Evolutionary conservation across 176 grass and related monocot species (phyloP).

Genomic region (Triticum turgidum): DNA sequence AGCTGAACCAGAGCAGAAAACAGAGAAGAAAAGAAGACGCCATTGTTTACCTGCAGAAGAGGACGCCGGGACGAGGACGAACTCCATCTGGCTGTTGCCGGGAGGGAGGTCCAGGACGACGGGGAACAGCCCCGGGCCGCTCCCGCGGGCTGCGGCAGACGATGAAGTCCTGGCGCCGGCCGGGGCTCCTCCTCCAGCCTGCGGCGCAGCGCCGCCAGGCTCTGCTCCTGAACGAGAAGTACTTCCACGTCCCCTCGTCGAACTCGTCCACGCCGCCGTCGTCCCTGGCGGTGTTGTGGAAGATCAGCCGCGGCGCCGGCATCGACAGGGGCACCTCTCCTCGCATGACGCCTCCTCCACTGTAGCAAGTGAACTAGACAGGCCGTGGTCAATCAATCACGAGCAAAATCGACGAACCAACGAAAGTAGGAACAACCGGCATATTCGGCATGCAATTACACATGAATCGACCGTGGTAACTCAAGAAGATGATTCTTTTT

Average conservation of each 20-base stretch:
- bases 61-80: slow-evolving; percentile 33
- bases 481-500: no score
- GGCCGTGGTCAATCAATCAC: neutral
- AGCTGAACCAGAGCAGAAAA: neutral
- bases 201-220: slow-evolving; percentile 30
- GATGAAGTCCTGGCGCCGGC: slow-evolving; percentile 30
- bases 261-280: slow-evolving; percentile 49
- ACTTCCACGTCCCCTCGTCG: slow-evolving; percentile 41
- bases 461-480: no score
- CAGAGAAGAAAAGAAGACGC: neutral
- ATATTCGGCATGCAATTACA: no score
- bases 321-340: slow-evolving; percentile 21
- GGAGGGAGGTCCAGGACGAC: slow-evolving; percentile 52
- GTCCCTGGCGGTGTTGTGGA: slow-evolving; percentile 44
- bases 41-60: slow-evolving; percentile 7
- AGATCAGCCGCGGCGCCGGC: slow-evolving; percentile 34
- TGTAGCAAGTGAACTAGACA: no score
- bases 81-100: slow-evolving; percentile 50
- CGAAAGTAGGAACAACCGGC: no score
- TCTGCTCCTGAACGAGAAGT: slow-evolving; percentile 48
- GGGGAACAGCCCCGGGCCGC: slow-evolving; percentile 30
- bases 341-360: neutral
- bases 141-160: slow-evolving; percentile 32
- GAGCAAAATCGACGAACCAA: no score
- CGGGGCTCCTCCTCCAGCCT: slow-evolving; percentile 37